Conservation (phyloP, 768 basidiomycete genomes). For the Amyloporia xantha region DNA sequence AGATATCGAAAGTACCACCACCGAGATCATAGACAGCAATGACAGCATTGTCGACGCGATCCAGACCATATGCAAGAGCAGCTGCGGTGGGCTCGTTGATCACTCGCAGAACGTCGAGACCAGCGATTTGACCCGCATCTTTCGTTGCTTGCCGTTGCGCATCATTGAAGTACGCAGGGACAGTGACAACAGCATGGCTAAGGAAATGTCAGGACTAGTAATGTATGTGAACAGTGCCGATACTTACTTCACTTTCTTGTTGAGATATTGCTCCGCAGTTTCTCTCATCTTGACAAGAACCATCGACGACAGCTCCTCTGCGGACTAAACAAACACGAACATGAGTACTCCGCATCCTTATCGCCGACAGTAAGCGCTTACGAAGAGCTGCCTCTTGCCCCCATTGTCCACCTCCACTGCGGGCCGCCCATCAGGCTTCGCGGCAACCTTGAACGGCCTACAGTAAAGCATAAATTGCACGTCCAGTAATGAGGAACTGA, state of each 20-base stretch:
- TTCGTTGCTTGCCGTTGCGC: slow-evolving; percentile 99
- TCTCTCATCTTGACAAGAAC: slow-evolving; percentile 91
- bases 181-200: slow-evolving; percentile 87
- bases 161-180: slow-evolving; percentile 99
- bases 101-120: slow-evolving; percentile 94
- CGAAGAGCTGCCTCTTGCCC: slow-evolving; percentile 75
- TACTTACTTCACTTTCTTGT: slow-evolving; percentile 90
- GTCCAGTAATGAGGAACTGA: not conserved
- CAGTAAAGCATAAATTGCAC: not conserved
- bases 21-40: slow-evolving; percentile 99
- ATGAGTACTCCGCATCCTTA: not conserved
- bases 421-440: slow-evolving; percentile 67
- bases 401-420: slow-evolving; percentile 81
- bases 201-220: slow-evolving; percentile 4
- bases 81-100: slow-evolving; percentile 99
- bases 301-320: slow-evolving; percentile 85
- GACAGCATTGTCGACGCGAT: slow-evolving; percentile 71
- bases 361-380: slow-evolving; percentile 33
- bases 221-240: not conserved
- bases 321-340: slow-evolving; percentile 42
- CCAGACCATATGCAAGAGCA: slow-evolving; percentile 95
- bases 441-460: slow-evolving; percentile 79
- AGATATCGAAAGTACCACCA: slow-evolving; percentile 99
- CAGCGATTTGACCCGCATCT: slow-evolving; percentile 95
- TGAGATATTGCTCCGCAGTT: slow-evolving; percentile 89